A percentile compares a stretch with the other conserved stretches of the same genome.
These are phyloP conservation scores for Telopea speciosissima DNA, from an alignment of 177 flowering plant species.

Conservation along the genomic window DNA sequence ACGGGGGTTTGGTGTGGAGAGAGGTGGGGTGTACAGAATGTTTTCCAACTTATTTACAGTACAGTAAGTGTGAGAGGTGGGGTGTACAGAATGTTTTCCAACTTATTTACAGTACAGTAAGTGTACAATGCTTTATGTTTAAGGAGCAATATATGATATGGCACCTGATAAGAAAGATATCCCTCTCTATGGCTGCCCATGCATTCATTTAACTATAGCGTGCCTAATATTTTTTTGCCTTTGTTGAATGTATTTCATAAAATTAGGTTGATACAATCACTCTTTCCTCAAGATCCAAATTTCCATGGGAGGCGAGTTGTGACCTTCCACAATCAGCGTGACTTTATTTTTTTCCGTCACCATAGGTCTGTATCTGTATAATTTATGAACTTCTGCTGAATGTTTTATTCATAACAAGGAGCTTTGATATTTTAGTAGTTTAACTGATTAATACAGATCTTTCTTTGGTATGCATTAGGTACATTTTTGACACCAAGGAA, in stretches of 20 bases:
- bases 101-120: too few relatives aligned
- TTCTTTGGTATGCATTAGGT: constrained; percentile 31
- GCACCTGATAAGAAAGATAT: too few relatives aligned
- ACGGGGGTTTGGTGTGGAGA: too few relatives aligned
- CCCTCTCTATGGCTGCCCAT: too few relatives aligned
- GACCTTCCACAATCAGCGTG: constrained; percentile 95
- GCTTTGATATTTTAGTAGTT: not conserved
- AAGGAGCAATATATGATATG: too few relatives aligned
- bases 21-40: too few relatives aligned
- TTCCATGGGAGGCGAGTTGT: constrained; percentile 88
- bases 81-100: too few relatives aligned
- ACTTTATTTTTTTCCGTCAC: constrained; percentile 89
- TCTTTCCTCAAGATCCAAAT: constrained; percentile 80
- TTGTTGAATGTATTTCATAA: constrained; percentile 10
- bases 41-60: too few relatives aligned
- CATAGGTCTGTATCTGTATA: constrained; percentile 50
- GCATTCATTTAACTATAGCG: too few relatives aligned
- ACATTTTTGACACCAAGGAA: constrained; percentile 77
- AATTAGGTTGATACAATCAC: constrained; percentile 65
- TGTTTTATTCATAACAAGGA: too few relatives aligned
- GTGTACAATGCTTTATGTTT: too few relatives aligned
- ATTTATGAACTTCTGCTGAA: not conserved
- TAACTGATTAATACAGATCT: not conserved
- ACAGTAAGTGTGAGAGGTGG: too few relatives aligned
- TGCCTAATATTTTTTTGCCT: not conserved